Base-by-base conservation (phyloP, 2,329 filamentous ascomycete genomes). In the Exophiala viscosa region DNA sequence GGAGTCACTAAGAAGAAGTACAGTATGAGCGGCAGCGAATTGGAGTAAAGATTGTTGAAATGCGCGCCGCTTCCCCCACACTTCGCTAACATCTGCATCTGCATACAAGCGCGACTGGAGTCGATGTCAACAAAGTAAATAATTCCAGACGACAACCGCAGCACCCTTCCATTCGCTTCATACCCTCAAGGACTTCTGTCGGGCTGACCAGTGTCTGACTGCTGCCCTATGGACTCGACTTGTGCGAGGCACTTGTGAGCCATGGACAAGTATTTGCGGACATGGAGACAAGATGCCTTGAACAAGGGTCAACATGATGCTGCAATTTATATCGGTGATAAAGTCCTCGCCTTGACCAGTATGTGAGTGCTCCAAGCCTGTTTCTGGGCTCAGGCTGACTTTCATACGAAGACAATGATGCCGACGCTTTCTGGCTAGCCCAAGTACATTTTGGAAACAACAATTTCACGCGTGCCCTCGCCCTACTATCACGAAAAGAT, bases 261-360 rank as follows among this genome's bases (percentile, higher is more conserved):
- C 58, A 97, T 99, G 93, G 90, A 97, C 77, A 85, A 84, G 66
- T 96, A 92, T 72, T 80, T 99, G 67, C 86, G 91, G 68, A 87
- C 88, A 66, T 99, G 93, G 93, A 83, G 91, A 67, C 89, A 96
- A 73, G 90, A 96, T 76, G 91, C 92, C 67, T 78, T 96, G 66
- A 92, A 95, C 73, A 93, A 95, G 71, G 90, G 93, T 60, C 93
- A 99, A 69, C 91, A 96, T 70, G 92, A 97, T 61, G 89, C 92
- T 32, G 93, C 93, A 66, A 92, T 97, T 64, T 97, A 95, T 69
- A 90, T 97, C 60, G 93, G 90, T 59, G 93, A 99, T 79, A 99
- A 99, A 76, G 79, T 99, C 63, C 80, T 97, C 52, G 93, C 93
- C 52, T 77, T 99, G 66, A 97, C 92, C 34, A 89, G 92, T 96